phyloP scores from a whole-genome alignment of 768 basidiomycete genomes.

The Suillus americanus region DNA sequence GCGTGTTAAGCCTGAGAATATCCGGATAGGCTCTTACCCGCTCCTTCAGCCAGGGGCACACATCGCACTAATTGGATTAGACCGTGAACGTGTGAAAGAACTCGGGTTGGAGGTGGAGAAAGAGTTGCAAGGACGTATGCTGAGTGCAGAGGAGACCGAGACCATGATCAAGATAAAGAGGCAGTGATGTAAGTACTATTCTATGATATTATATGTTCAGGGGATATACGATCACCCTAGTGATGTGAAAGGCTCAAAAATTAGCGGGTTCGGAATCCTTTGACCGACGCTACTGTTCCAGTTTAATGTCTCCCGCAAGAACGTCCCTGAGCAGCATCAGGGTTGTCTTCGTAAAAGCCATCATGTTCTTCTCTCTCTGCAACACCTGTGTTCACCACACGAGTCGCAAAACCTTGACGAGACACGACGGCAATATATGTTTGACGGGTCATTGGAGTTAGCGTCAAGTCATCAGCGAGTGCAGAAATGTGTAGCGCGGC shows the following conservation, averaged over 20 bases:
- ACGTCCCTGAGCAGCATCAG: constrained; percentile 16
- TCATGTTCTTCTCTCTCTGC: constrained; percentile 19
- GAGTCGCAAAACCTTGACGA: constrained; percentile 10
- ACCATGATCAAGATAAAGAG: constrained; percentile 36
- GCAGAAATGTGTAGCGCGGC: neutral
- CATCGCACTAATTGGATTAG: constrained; percentile 55
- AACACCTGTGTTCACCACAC: constrained; percentile 13
- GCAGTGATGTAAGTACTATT: neutral
- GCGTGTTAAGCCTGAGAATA: constrained; percentile 68
- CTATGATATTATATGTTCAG: neutral
- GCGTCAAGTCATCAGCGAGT: neutral
- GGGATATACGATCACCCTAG: neutral
- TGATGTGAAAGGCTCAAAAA: neutral
- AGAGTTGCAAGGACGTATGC: constrained; percentile 55
- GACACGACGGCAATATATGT: constrained; percentile 12
- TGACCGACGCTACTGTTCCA: constrained; percentile 4
- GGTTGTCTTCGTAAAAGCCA: constrained; percentile 16
- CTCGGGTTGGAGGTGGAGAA: constrained; percentile 64
- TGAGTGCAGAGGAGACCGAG: constrained; percentile 68
- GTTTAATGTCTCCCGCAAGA: constrained; percentile 10
- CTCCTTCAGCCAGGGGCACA: constrained; percentile 59
- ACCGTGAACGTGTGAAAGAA: constrained; percentile 47
- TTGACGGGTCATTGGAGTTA: neutral
- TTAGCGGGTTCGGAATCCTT: neutral
- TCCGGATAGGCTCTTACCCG: constrained; percentile 85